Base-by-base conservation (phyloP, 805 yeast genomes). In the Saccharomycopsis guyanensis region DNA sequence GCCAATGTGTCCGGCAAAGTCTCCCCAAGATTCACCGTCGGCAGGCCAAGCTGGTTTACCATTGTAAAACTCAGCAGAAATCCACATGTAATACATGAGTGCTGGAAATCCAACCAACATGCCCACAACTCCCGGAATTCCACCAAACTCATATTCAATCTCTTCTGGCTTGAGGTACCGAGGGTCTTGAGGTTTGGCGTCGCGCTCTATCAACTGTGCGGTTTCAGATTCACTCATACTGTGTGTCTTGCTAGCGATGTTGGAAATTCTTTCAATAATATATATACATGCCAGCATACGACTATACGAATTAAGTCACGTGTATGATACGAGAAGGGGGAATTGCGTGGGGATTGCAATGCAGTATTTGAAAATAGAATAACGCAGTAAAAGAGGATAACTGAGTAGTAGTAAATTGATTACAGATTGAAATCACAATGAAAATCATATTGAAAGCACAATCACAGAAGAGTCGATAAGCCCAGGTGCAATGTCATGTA, bases 11-110 rank as follows among this genome's bases (percentile, higher is more conserved):
- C 46, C 51, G 10, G 72, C 48, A 57, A 77, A 87, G 1, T 66
- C 73, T 20, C 47, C 25, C 76, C 75, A 81, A 34, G 69, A 64
- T 63, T 83, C 78, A 42, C 68, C 78, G 3, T 61, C 70, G 0
- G 62, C 59, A 2, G 96, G 96, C 63, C 71, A 66, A 20, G 95
- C 87, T 24, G 86, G 72, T 41, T 68, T 59, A 1, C 96, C 96
- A 53, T 69, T 69, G 65, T 87, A 86, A 63, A 82, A 88, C 52
- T 76, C 75, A 43, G 93, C 91, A 57, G 87, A 75, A 45, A 91
- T 80, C 94, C 96, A 91, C 93, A 93, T 83, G 66, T 93, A 93
- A 73, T 82, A 86, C 98, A 93, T 93, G 59, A 93, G 71, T 40
- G 82, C 59, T 5, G 98, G 98, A 68, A 93, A 93, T 2, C 95